Percentiles rank a stretch among this genome's conserved stretches.
Conservation (phyloP, 2,329 filamentous ascomycete species). For the Pyrenophora tritici-repentis region DNA sequence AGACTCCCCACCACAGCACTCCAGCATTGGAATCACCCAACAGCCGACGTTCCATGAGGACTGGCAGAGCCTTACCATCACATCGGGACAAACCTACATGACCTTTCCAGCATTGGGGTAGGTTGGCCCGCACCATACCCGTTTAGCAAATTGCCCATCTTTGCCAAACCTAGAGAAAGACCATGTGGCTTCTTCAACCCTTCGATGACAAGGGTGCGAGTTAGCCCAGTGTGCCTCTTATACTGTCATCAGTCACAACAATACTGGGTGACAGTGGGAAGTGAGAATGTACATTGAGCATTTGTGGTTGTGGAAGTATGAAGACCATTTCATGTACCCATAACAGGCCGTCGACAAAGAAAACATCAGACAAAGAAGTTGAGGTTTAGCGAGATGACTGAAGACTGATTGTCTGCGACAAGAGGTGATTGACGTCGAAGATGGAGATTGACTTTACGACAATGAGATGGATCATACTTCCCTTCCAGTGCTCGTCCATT, state of each 20-base stretch:
- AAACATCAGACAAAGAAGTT: not conserved
- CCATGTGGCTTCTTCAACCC: conserved; percentile 4
- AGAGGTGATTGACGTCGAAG: not conserved
- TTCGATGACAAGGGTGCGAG: conserved; percentile 2
- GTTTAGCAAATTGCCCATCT: not conserved
- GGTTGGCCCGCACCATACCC: conserved; percentile 4
- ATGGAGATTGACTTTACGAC: not conserved
- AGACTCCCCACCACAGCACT: not conserved
- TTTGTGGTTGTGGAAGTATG: conserved; percentile 10
- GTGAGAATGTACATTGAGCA: not conserved
- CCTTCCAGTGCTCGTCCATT: conserved; percentile 4
- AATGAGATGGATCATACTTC: conserved; percentile 13
- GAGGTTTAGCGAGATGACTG: not conserved
- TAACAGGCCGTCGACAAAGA: not conserved
- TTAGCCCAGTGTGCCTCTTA: conserved; percentile 9
- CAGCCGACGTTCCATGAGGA: conserved; percentile 16
- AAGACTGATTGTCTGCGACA: not conserved
- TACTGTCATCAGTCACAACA: conserved; percentile 11
- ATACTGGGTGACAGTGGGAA: not conserved
- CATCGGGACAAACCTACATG: conserved; percentile 4
- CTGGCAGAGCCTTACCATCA: conserved; percentile 8
- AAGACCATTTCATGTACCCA: not conserved
- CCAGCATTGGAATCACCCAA: conserved; percentile 12
- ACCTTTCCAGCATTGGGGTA: not conserved
- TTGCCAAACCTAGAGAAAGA: conserved; percentile 2